A percentile compares a stretch with the other conserved stretches of the same genome.
Conservation (phyloP, 495 filamentous ascomycete genomes). For the Xylaria grammica region DNA sequence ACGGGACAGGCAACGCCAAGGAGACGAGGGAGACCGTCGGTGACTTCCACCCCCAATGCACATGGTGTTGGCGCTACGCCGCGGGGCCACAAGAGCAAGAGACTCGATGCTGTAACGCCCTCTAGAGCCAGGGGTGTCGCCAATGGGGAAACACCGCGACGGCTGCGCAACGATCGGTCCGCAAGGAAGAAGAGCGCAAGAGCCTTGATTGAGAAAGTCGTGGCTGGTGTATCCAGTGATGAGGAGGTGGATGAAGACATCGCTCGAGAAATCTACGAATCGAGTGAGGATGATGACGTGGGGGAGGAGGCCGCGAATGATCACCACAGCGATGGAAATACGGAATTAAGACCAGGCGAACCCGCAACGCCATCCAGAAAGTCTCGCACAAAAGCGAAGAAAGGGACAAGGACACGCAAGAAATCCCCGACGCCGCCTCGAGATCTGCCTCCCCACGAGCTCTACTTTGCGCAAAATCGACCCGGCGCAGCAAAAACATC, state of each 20-base stretch:
- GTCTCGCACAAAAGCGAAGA: slow-evolving; percentile 45
- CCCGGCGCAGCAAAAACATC: slow-evolving; percentile 82
- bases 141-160: slow-evolving; percentile 56
- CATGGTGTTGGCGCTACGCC: slow-evolving; percentile 37
- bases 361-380: slow-evolving; percentile 40
- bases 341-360: slow-evolving; percentile 47
- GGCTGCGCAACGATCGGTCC: slow-evolving; percentile 70
- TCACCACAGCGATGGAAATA: slow-evolving; percentile 34
- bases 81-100: slow-evolving; percentile 32
- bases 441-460: slow-evolving; percentile 83
- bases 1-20: slow-evolving; percentile 29
- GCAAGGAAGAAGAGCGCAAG: slow-evolving; percentile 85
- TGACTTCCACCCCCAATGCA: slow-evolving; percentile 16
- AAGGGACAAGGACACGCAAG: slow-evolving; percentile 54
- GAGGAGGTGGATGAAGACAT: slow-evolving; percentile 76
- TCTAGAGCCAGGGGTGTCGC: slow-evolving; percentile 33
- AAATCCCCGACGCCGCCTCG: slow-evolving; percentile 79
- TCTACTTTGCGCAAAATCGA: slow-evolving; percentile 92
- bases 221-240: slow-evolving; percentile 68
- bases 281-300: slow-evolving; percentile 57
- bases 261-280: slow-evolving; percentile 71
- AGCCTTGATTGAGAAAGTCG: slow-evolving; percentile 68
- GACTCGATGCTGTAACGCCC: slow-evolving; percentile 39
- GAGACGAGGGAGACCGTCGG: slow-evolving; percentile 21
- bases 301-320: slow-evolving; percentile 44